Percentiles rank a stretch among this genome's conserved stretches.
Evolutionary conservation across 2,329 filamentous ascomycete genomes (phyloP).

Genomic region (Epichloe gansuensis): DNA sequence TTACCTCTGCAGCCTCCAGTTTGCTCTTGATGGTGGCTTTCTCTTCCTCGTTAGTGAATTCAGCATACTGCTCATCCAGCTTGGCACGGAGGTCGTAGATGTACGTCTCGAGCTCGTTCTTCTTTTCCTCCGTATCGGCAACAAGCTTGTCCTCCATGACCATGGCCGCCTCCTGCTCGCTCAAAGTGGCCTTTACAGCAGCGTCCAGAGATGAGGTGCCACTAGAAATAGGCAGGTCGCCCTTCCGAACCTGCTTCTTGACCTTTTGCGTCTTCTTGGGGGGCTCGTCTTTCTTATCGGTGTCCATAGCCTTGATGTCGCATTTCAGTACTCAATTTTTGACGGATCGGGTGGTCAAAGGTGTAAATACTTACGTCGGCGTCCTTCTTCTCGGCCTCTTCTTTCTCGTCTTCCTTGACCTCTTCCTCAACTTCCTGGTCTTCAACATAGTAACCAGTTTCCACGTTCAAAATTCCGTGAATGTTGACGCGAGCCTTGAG

Average conservation of each 20-base stretch:
- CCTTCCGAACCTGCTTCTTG: slow-evolving; percentile 98
- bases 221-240: slow-evolving; percentile 76
- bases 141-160: slow-evolving; percentile 98
- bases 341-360: not conserved
- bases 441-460: slow-evolving; percentile 95
- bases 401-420: slow-evolving; percentile 62
- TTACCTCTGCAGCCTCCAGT: slow-evolving; percentile 76
- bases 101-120: slow-evolving; percentile 97
- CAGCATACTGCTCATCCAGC: slow-evolving; percentile 80
- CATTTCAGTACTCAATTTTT: not conserved
- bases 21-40: slow-evolving; percentile 71
- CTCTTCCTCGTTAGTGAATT: slow-evolving; percentile 84
- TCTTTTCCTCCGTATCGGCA: slow-evolving; percentile 96
- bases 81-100: slow-evolving; percentile 97
- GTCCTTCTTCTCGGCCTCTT: slow-evolving; percentile 56
- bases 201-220: slow-evolving; percentile 72
- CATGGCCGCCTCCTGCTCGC: slow-evolving; percentile 82
- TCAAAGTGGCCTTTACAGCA: slow-evolving; percentile 48
- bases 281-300: slow-evolving; percentile 54
- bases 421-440: slow-evolving; percentile 96
- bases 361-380: slow-evolving; percentile 53
- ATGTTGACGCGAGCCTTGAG: slow-evolving; percentile 95
- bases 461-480: slow-evolving; percentile 90
- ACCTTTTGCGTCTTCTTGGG: slow-evolving; percentile 91
- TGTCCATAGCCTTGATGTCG: slow-evolving; percentile 62